Evolutionary conservation across 495 filamentous ascomycete genomes (phyloP), one percentile per base, ranked within the genome.

Genomic region (Hypoxylon rickii): DNA sequence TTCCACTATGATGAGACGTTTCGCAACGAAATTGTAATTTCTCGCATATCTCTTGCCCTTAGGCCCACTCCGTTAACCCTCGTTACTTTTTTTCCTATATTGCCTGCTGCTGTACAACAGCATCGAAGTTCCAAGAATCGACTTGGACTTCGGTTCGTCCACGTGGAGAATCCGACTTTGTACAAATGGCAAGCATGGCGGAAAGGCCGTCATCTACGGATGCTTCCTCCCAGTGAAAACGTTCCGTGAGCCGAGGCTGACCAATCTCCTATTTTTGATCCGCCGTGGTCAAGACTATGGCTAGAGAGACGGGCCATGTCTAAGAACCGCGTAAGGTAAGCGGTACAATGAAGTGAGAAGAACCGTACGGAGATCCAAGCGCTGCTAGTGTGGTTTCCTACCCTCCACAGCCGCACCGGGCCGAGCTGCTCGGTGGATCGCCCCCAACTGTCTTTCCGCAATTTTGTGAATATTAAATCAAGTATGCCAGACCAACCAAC

Each of bases 351-450:
- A 18, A 59, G 59, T 20, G 63, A 66, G 58, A 49, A 52, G 42
- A 59, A 57, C 48, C 52, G 49, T 55, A 58, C 50, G 38, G 54
- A 54, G 48, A 58, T 58, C 54, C 53, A 53, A 54, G 54, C 54
- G 58, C 49, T 59, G 55, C 55, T 49, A 45, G 55, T 45, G 56
- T 60, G 59, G 63, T 64, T 44, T 53, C 63, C 56, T 46, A 58
- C 55, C 62, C 58, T 46, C 63, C 55, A 48, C 44, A 63, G 51
- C 55, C 52, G 58, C 4, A 51, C 55, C 45, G 57, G 56, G 47
- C 51, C 61, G 47, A 53, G 45, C 44, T 58, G 40, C 42, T 19
- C 36, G 18, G 44, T 38, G 38, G 39, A 44, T 40, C 47, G 18
- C 29, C 45, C 45, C 43, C 46, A 33, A 51, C 44, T 18, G 49